Evolutionary conservation across 2,329 filamentous ascomycete genomes (phyloP), one percentile per base, ranked within the genome.

Genomic region (Aplosporella prunicola): DNA sequence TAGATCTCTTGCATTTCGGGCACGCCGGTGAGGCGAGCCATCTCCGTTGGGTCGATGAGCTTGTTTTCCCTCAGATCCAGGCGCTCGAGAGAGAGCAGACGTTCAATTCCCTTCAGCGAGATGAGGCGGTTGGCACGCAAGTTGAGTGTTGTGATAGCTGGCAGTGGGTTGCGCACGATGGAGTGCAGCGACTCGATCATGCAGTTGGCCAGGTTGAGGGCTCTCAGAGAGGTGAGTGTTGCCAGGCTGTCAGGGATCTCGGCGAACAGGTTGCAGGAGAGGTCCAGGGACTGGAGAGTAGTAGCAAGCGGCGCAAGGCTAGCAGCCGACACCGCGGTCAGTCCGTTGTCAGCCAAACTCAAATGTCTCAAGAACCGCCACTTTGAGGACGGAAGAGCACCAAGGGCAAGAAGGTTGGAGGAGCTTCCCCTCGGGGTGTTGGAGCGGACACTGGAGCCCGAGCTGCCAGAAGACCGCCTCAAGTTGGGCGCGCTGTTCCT

Each of bases 111-210:
- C 20, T 86, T 86, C 42, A 98, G 74, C 2, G 87, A 93, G 41
- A 78, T 74, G 42, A 98, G 72, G 30, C 88, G 78, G 57, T 98
- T 98, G 33, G 78, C 84, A 40, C 89, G 80, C 39, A 98, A 73
- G 52, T 96, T 96, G 40, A 98, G 68, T 1, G 88, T 88, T 1
- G 84, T 93, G 45, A 98, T 94, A 14, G 91, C 89, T 18, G 91
- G 89, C 5, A 98, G 71, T 9, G 91, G 86, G 51, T 82, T 91
- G 45, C 82, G 78, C 2, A 79, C 79, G 27, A 98, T 68, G 2
- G 89, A 94, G 51, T 93, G 83, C 39, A 98, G 69, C 11, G 87
- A 91, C 49, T 89, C 84, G 45, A 98, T 96, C 88, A 96, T 95
- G 69, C 89, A 96, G 52, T 93, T 83, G 4, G 89, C 93, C 17